Evolutionary conservation across 202 grass and related monocot species (phyloP).

Genomic region (Panicum hallii): DNA sequence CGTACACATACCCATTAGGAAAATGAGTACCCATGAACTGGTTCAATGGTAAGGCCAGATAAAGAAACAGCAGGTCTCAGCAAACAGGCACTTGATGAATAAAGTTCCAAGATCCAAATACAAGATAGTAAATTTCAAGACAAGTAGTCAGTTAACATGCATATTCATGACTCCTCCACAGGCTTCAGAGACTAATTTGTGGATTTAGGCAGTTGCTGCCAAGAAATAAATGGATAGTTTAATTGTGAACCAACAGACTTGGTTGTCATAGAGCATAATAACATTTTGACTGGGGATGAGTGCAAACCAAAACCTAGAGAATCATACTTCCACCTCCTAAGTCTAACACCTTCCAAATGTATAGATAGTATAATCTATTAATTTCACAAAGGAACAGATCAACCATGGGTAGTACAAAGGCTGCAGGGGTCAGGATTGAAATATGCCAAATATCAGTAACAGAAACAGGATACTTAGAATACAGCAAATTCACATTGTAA

Average conservation of each 20-base stretch:
- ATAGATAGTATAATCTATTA: not conserved
- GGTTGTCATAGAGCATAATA: not conserved
- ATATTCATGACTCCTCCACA: constrained; percentile 33
- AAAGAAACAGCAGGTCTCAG: constrained; percentile 25
- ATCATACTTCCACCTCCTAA: not conserved
- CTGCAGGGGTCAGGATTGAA: not conserved
- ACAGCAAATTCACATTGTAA: not conserved
- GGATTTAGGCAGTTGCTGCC: not conserved
- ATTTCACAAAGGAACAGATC: constrained; percentile 13
- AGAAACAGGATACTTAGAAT: not conserved
- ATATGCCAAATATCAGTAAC: constrained; percentile 8
- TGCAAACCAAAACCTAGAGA: constrained; percentile 7
- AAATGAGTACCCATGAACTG: constrained; percentile 5
- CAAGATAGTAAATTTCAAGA: constrained; percentile 11
- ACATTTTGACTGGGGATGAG: constrained; percentile 5
- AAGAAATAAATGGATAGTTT: constrained; percentile 12
- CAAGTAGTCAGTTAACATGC: not conserved
- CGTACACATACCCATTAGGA: constrained; percentile 20
- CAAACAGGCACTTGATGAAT: constrained; percentile 25
- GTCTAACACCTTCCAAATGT: constrained; percentile 12
- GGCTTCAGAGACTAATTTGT: constrained; percentile 21
- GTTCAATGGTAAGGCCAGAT: not conserved
- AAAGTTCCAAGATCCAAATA: constrained; percentile 13
- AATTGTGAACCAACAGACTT: not conserved
- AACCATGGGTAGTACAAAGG: not conserved